Evolutionary conservation across 495 filamentous ascomycete species (phyloP).

Genomic region (Darksidea phi): DNA sequence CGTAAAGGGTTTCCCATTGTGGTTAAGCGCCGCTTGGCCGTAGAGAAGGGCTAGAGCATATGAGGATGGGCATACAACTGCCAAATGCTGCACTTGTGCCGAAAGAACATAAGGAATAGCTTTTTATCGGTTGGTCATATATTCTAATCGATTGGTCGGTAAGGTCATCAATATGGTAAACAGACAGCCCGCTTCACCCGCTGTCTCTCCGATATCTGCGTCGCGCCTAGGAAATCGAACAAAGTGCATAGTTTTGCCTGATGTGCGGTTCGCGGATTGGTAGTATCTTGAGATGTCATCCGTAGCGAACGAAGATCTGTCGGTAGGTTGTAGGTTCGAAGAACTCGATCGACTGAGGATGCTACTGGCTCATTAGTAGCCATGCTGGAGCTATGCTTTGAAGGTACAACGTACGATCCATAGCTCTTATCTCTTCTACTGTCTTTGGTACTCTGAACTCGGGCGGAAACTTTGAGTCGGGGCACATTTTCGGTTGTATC

Average conservation of each 20-base stretch:
- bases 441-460: slow-evolving; percentile 39
- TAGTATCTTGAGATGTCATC: slow-evolving; percentile 22
- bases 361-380: slow-evolving; percentile 14
- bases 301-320: slow-evolving; percentile 31
- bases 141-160: no score
- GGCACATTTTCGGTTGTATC: slow-evolving; percentile 44
- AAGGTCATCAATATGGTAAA: slow-evolving; percentile 4
- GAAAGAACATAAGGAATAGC: no score
- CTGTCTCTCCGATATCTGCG: slow-evolving; percentile 23
- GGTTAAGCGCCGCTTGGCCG: slow-evolving; percentile 22
- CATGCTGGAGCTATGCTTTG: background rate
- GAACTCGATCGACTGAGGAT: slow-evolving; percentile 40
- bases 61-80: background rate
- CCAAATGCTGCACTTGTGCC: no score
- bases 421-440: slow-evolving; percentile 37
- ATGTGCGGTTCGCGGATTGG: slow-evolving; percentile 18
- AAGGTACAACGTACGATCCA: slow-evolving; percentile 32
- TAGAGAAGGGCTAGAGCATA: background rate
- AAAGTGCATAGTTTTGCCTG: slow-evolving; percentile 34
- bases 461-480: slow-evolving; percentile 37
- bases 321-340: slow-evolving; percentile 40
- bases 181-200: slow-evolving; percentile 17
- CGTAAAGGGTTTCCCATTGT: slow-evolving; percentile 23
- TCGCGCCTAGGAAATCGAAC: slow-evolving; percentile 36
- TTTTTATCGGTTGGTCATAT: no score